Conservation (phyloP, 2,329 filamentous ascomycete species). For the Periconia sp. region DNA sequence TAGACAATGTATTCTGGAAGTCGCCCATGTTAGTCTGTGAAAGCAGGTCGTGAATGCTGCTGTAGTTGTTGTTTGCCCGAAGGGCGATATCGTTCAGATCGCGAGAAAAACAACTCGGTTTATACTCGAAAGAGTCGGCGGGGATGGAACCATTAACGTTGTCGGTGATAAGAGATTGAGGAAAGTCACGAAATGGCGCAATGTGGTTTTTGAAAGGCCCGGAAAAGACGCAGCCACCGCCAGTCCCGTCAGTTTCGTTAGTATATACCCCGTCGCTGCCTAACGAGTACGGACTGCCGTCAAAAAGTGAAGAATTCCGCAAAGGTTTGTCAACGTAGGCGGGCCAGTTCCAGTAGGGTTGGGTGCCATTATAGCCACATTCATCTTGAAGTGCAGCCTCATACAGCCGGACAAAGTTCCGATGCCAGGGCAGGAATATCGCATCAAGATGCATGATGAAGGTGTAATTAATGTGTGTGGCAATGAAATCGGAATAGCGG, state of each 20-base stretch:
- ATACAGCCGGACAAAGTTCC: slow-evolving; percentile 49
- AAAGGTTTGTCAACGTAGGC: slow-evolving; percentile 47
- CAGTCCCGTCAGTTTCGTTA: slow-evolving; percentile 48
- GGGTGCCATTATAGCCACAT: slow-evolving; percentile 50
- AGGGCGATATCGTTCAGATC: slow-evolving; percentile 24
- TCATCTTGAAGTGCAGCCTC: slow-evolving; percentile 50
- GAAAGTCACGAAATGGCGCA: slow-evolving; percentile 24
- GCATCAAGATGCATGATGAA: slow-evolving; percentile 23
- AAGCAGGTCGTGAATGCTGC: slow-evolving; percentile 1
- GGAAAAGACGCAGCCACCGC: slow-evolving; percentile 60
- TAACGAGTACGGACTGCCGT: slow-evolving; percentile 57
- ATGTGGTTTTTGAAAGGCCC: slow-evolving; percentile 58
- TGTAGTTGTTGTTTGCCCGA: slow-evolving; percentile 8
- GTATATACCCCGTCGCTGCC: slow-evolving; percentile 55
- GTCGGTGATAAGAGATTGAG: slow-evolving; percentile 30
- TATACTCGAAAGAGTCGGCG: slow-evolving; percentile 25
- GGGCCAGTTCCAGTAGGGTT: slow-evolving; percentile 61
- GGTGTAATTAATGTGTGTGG: slow-evolving; percentile 27
- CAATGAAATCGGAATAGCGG: slow-evolving; percentile 37
- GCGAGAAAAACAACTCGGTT: slow-evolving; percentile 33
- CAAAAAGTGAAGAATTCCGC: slow-evolving; percentile 58
- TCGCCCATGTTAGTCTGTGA: slow-evolving; percentile 10
- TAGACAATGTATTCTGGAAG: slow-evolving; percentile 32
- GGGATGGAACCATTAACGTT: slow-evolving; percentile 32
- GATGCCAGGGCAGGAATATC: slow-evolving; percentile 44